Conservation (phyloP, 106 monocot genomes). For the Vanilla planifolia region DNA sequence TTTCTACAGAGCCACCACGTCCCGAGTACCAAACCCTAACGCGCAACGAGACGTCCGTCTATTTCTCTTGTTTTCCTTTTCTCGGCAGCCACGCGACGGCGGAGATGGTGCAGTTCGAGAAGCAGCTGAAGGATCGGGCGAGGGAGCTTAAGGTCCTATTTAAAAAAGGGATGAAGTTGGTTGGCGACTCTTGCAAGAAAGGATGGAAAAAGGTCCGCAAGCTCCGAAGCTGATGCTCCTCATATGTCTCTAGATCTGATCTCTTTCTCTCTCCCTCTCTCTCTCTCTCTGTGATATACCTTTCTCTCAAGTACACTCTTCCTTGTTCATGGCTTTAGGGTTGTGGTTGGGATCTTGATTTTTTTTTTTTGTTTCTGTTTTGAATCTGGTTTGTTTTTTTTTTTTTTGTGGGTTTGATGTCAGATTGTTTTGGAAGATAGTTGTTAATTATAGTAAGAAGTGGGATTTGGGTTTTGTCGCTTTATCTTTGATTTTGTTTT, state of each 20-base stretch:
- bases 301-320: too few species aligned
- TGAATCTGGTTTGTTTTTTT: background rate
- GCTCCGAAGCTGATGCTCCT: constrained; percentile 6
- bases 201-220: constrained; percentile 19
- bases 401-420: background rate
- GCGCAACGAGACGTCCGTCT: too few species aligned
- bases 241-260: too few species aligned
- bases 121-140: constrained; percentile 19
- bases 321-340: too few species aligned
- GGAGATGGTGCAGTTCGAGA: constrained; percentile 16
- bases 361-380: too few species aligned
- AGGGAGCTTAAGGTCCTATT: constrained; percentile 18
- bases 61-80: too few species aligned
- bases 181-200: constrained; percentile 21
- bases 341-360: background rate
- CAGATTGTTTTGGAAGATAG: background rate
- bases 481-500: too few species aligned
- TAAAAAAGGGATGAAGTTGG: constrained; percentile 18
- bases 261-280: background rate
- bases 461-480: too few species aligned
- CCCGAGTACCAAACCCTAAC: too few species aligned
- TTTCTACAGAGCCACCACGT: too few species aligned
- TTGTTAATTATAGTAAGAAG: too few species aligned
- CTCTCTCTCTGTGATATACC: background rate
- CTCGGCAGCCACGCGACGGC: too few species aligned